Evolutionary conservation across 73 alveolate genomes (phyloP), one percentile per base, ranked within the genome.

Genomic region (Tetrahymena borealis): DNA sequence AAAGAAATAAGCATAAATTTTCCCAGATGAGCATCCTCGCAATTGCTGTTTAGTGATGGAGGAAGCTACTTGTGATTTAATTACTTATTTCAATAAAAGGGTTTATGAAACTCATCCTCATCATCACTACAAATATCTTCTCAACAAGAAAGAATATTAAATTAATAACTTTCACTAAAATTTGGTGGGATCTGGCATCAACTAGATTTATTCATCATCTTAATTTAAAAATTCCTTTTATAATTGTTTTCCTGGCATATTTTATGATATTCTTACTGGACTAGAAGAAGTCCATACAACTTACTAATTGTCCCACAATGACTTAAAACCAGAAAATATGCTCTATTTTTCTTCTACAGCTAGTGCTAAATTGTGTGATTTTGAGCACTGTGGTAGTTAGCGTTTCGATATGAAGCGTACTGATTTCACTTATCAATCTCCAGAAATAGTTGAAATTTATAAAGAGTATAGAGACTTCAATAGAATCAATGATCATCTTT

Each of bases 231-330:
- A 60, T 60, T 60, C 85, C 85, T 60, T 60, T 60, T 60, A 60
- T 60, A 60, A 60, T 35, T 60, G 85, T n/a, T 60, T 60, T 60
- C 85, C 85, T 60, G 85, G 85, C 85, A 60, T 60, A 60, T 60
- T 60, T 60, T 60, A 60, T 60, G 85, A 60, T 60, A 60, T 60
- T 60, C 28, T 60, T 24, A 60, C 85, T 18, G 85, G 85, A 32
- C 85, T 60, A 24, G 85, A 60, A 6, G 85, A 10, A 60, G 28
- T 60, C 10, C 85, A 60, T 60, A 24, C 85, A 24, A 24, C 85
- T 4, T 24, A n/a, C n/a, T n/a, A 60, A 60, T 60, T 60, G 28
- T 32, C 85, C 31, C 85, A 60, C 35, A 60, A 60, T 60, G 85
- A 60, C 31, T 24, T 60, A 24, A 60, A 60, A 6, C 85, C 85